Evolutionary conservation across 2,329 filamentous ascomycete species (phyloP).

Genomic region (Colletotrichum sp.): DNA sequence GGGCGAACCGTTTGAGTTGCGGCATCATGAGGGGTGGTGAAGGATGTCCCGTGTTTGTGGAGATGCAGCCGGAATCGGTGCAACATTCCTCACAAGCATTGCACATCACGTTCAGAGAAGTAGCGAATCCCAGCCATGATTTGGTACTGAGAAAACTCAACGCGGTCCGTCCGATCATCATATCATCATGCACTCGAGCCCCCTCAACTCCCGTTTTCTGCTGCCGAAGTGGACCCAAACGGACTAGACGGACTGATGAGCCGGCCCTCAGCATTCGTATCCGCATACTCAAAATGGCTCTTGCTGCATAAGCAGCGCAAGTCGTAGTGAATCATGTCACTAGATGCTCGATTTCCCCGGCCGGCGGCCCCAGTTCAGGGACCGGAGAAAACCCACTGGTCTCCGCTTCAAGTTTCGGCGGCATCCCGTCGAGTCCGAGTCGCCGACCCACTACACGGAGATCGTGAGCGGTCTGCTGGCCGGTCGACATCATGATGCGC

Average conservation of each 20-base stretch:
- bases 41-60: background rate
- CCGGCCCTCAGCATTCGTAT: background rate
- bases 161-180: background rate
- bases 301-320: background rate
- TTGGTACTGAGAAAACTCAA: background rate
- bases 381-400: background rate
- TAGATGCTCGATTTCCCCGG: background rate
- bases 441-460: slow-evolving; percentile 1
- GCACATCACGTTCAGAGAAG: background rate
- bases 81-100: background rate
- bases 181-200: background rate
- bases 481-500: background rate
- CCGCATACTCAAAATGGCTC: background rate
- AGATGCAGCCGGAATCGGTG: background rate
- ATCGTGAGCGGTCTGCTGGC: background rate
- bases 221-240: background rate
- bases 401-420: background rate
- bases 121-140: background rate
- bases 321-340: background rate
- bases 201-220: background rate
- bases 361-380: background rate
- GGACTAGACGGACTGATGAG: background rate
- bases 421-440: slow-evolving; percentile 5
- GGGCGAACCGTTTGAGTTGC: background rate
- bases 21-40: background rate